Evolutionary conservation across 192 early-diverging fungal species (phyloP), one percentile per base, ranked within the genome.

Genomic region (Backusella westeae): DNA sequence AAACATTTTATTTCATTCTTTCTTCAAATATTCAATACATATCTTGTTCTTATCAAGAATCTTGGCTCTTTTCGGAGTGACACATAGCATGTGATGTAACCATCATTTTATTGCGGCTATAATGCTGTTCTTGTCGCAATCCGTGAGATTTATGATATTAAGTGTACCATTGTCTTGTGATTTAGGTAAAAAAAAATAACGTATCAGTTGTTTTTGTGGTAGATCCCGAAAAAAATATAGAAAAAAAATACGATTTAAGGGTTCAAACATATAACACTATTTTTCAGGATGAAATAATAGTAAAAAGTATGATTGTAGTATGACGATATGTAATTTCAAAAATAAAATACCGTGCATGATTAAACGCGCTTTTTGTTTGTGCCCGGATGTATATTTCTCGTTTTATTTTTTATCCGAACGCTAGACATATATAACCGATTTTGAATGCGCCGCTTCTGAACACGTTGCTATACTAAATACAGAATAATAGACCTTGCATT

Each of bases 61-160:
- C 21, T 21, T 21, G 8, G 53, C 21, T 56, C 21, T 56, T 21
- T 21, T 56, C n/a, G 26, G 19, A 56, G 53, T 56, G 19, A 21
- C n/a, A 56, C 53, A 21, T 56, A 56, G 9, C 53, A 56, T 56
- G 53, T 56, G 53, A 56, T 56, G 53, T 21, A 21, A 21, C 19
- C n/a, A 56, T 9, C 21, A 21, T 56, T 32, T 32, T 56, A 21
- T 56, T 56, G 21, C 9, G 42, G 42, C 0, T 44, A 44, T 56
- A 56, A 21, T 21, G 53, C 2, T 56, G 19, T 21, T 9, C 21
- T 56, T 56, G 53, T 56, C 53, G 53, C 53, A n/a, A 56, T 56
- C 53, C 53, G 53, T 56, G 53, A 56, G 53, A 56, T 21, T 56
- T 56, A 53, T 56, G 53, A 56, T 56, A 53, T 53, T 53, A n/a